These are phyloP conservation scores for Candida methanosorbosa DNA, from an alignment of 805 yeast species.

Conservation along the genomic window DNA sequence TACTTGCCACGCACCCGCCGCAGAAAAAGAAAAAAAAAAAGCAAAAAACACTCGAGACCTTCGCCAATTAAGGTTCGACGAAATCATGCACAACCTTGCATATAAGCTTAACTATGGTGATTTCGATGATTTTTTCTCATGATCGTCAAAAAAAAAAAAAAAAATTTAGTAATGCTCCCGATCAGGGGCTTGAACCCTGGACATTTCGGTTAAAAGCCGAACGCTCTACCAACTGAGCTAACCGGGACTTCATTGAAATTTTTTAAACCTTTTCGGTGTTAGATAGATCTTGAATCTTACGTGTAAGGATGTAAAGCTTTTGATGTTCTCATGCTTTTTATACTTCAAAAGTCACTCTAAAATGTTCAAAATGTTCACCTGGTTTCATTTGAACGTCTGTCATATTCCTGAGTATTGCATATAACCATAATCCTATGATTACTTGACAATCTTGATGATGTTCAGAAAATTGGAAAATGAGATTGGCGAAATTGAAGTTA, in stretches of 20 bases:
- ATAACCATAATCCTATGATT: too few species aligned
- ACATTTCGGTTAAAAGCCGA: slow-evolving; percentile 60
- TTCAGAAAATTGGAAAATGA: too few species aligned
- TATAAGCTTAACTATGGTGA: too few species aligned
- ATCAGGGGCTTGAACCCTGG: slow-evolving; percentile 59
- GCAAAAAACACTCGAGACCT: too few species aligned
- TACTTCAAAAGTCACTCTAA: neutral
- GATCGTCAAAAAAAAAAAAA: slow-evolving; percentile 1
- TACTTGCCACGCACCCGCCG: too few species aligned
- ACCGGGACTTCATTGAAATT: slow-evolving; percentile 24
- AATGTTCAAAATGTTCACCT: neutral
- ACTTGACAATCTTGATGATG: too few species aligned
- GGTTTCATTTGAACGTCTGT: neutral
- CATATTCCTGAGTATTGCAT: neutral
- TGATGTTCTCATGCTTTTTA: too few species aligned
- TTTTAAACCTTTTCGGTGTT: too few species aligned
- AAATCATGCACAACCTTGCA: too few species aligned
- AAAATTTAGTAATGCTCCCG: slow-evolving; percentile 31
- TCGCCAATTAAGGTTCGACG: too few species aligned
- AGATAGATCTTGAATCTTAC: neutral
- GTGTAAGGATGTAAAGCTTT: neutral
- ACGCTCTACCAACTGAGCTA: slow-evolving; percentile 68
- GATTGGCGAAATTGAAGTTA: too few species aligned
- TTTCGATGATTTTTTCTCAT: too few species aligned
- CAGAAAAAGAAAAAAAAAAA: neutral